Percentiles rank a stretch among this genome's conserved stretches.
Conservation (phyloP, 2,329 filamentous ascomycete species). For the Bipolaris oryzae region DNA sequence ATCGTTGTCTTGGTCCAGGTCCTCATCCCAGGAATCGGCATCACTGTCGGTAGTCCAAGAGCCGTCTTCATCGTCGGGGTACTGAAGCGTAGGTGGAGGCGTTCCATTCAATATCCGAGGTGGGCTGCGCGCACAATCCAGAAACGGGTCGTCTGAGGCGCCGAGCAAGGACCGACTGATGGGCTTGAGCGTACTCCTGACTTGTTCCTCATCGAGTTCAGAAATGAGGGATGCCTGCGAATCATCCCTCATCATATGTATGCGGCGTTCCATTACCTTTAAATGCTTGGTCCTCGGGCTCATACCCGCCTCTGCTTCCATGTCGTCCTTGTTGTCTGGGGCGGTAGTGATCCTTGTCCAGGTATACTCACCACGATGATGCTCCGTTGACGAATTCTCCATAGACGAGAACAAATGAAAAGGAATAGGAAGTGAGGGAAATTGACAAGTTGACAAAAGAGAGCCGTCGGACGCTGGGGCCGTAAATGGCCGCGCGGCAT, state of each 20-base stretch:
- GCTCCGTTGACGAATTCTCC: conserved; percentile 47
- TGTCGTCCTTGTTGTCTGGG: conserved; percentile 8
- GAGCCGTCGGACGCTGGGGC: conserved; percentile 41
- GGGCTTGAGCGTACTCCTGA: conserved; percentile 51
- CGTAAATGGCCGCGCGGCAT: conserved; percentile 27
- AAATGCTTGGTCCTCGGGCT: conserved; percentile 34
- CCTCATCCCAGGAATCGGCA: conserved; percentile 44
- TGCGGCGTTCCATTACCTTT: conserved; percentile 25
- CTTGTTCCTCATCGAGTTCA: conserved; percentile 43
- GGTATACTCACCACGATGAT: conserved; percentile 61
- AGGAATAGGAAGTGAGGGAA: conserved; percentile 46
- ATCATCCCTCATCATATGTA: conserved; percentile 33
- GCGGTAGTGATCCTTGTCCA: conserved; percentile 28
- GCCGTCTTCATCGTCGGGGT: conserved; percentile 25
- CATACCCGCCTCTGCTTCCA: conserved; percentile 7
- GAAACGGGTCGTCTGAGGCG: conserved; percentile 22
- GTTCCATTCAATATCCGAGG: conserved; percentile 19
- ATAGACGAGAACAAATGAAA: conserved; percentile 28
- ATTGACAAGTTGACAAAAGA: conserved; percentile 33
- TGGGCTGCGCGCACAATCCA: conserved; percentile 3
- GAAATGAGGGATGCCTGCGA: conserved; percentile 42
- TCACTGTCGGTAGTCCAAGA: conserved; percentile 49
- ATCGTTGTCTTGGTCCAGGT: conserved; percentile 44
- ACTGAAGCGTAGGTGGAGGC: conserved; percentile 7
- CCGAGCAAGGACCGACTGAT: conserved; percentile 47